Evolutionary conservation across 192 early-diverging fungal genomes (phyloP).

Genomic region (Entomortierella parvispora): DNA sequence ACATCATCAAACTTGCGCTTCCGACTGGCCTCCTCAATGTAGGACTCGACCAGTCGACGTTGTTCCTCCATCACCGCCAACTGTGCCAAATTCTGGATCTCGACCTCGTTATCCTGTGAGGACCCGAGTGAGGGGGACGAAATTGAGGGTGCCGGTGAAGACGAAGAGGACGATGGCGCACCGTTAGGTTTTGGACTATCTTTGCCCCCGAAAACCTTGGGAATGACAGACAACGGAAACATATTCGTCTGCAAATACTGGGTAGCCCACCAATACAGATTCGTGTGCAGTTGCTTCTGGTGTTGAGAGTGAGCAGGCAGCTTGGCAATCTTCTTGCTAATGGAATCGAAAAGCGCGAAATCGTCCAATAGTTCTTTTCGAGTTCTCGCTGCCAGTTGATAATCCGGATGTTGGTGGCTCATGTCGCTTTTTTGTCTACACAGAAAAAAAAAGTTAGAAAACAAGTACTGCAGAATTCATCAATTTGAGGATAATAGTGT

Average conservation of each 20-base stretch:
- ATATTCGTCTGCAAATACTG: constrained; percentile 82
- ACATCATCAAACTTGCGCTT: constrained; percentile 82
- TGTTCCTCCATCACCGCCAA: constrained; percentile 78
- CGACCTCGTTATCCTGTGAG: constrained; percentile 28
- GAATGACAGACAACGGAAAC: constrained; percentile 80
- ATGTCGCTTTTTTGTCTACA: constrained; percentile 54
- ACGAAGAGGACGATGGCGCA: constrained; percentile 8
- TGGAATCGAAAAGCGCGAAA: constrained; percentile 70
- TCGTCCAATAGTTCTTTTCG: constrained; percentile 73
- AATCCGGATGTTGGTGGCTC: constrained; percentile 62
- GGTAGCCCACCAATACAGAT: constrained; percentile 69
- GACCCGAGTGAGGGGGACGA: constrained; percentile 13
- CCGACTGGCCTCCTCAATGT: constrained; percentile 69
- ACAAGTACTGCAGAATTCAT: background rate
- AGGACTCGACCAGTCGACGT: constrained; percentile 67
- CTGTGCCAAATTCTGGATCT: constrained; percentile 40
- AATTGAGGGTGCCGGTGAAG: constrained; percentile 36
- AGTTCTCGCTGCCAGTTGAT: constrained; percentile 66
- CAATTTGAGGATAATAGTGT: background rate
- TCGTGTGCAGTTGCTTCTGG: constrained; percentile 68
- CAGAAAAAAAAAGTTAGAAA: background rate
- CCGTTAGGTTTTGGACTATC: constrained; percentile 10
- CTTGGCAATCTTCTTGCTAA: constrained; percentile 67
- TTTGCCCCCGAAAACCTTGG: constrained; percentile 57
- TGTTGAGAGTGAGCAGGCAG: constrained; percentile 60